These are phyloP conservation scores for Cutaneotrichosporon arboriforme DNA, from an alignment of 1,284 basidiomycete species.

Conservation along the genomic window DNA sequence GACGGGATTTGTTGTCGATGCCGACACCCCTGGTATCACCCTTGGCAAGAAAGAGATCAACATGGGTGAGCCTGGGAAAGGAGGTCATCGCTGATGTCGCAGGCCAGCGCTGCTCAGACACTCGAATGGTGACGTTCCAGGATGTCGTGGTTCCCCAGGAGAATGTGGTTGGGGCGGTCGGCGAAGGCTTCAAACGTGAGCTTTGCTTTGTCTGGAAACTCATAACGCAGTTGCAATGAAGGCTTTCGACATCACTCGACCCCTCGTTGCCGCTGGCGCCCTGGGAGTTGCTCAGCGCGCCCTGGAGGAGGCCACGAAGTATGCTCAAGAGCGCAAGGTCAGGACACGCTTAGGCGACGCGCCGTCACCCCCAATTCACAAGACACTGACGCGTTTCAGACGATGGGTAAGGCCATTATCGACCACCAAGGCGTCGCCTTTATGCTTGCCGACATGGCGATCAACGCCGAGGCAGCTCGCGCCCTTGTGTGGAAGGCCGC, in stretches of 20 bases:
- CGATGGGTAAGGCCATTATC: constrained; percentile 56
- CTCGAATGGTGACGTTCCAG: constrained; percentile 55
- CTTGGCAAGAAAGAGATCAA: constrained; percentile 56
- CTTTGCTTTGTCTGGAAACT: not conserved
- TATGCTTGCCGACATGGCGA: constrained; percentile 57
- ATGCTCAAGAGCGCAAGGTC: constrained; percentile 53
- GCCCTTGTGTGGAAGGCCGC: constrained; percentile 53
- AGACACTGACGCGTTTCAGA: constrained; percentile 33
- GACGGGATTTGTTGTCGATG: constrained; percentile 56
- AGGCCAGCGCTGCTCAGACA: constrained; percentile 55
- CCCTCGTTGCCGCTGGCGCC: constrained; percentile 53
- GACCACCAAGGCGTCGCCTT: constrained; percentile 55
- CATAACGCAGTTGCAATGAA: constrained; percentile 48
- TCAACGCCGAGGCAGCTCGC: constrained; percentile 51
- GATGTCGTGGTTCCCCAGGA: constrained; percentile 52
- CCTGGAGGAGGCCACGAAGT: constrained; percentile 53
- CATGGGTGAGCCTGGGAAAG: constrained; percentile 49
- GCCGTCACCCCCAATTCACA: too few species aligned
- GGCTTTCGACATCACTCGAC: constrained; percentile 54
- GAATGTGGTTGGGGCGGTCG: constrained; percentile 52
- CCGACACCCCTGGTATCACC: constrained; percentile 50
- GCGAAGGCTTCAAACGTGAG: constrained; percentile 54
- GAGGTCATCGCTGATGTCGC: not conserved
- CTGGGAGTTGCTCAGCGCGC: constrained; percentile 54
- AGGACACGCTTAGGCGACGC: too few species aligned